These are phyloP conservation scores for Epichloe coenophiala DNA, from an alignment of 2,329 filamentous ascomycete species.

Conservation along the genomic window DNA sequence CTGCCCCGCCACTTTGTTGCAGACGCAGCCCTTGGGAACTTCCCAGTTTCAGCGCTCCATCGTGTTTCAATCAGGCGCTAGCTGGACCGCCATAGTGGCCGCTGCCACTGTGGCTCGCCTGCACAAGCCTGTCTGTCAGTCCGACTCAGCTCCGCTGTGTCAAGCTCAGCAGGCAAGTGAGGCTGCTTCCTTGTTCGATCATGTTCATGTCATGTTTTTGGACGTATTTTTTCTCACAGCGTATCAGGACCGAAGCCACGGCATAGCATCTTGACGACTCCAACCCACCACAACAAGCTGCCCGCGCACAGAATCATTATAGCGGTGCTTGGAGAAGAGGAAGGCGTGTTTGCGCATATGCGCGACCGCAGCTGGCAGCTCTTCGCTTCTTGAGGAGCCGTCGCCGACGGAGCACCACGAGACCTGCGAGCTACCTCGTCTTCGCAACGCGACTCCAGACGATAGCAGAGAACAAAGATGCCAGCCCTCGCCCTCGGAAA, in stretches of 20 bases:
- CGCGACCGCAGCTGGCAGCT: not conserved
- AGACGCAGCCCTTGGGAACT: too few species aligned
- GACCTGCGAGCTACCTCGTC: not conserved
- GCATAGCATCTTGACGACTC: not conserved
- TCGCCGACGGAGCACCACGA: not conserved
- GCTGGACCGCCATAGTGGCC: not conserved
- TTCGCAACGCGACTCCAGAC: not conserved
- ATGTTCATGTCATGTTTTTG: not conserved
- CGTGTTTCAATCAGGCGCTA: not conserved
- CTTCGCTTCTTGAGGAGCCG: not conserved
- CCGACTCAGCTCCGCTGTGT: not conserved
- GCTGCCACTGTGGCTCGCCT: not conserved
- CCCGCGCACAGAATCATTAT: not conserved
- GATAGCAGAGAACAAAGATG: constrained; percentile 26
- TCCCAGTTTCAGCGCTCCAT: not conserved
- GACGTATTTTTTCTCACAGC: not conserved
- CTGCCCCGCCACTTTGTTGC: not conserved
- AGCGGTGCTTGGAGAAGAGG: not conserved
- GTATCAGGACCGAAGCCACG: not conserved
- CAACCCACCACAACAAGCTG: not conserved
- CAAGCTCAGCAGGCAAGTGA: not conserved
- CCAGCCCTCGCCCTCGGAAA: constrained; percentile 31
- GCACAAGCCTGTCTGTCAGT: not conserved
- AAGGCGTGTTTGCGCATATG: not conserved
- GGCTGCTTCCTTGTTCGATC: not conserved